Base-by-base conservation (phyloP, 2,329 filamentous ascomycete genomes). In the Fonsecaea erecta region DNA sequence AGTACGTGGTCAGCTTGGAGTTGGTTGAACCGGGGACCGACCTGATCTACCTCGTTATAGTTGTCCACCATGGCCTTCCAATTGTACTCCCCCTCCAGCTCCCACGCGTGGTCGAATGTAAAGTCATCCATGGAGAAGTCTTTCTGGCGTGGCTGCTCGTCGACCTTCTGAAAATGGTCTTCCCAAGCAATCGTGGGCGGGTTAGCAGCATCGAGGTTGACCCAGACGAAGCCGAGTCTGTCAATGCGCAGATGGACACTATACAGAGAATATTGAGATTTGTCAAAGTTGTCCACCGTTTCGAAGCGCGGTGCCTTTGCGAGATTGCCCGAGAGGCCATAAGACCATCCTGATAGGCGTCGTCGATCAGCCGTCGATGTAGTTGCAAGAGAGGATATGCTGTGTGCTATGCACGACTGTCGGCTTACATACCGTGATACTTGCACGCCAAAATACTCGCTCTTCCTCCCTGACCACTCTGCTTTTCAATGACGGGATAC, bases 11-110 rank as follows among this genome's bases (percentile, higher is more conserved):
- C 40, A 14, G 26, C 35, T 24, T 16, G 12, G 8, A 12, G 3
- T n/a, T 8, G 18, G 14, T 43, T 34, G 2, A 28, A 3, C 2
- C 9, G 12, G 48, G n/a, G 3, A 1, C 4, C n/a, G 32, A 3
- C 18, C 3, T 24, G n/a, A n/a, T n/a, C n/a, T 28, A 61, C 59
- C 68, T 76, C 86, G 73, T 89, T 89, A 78, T 87, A 89, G 77
- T 88, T 88, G 72, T 88, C 86, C 14, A 82, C 82, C 34, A 86
- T 74, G 26, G 84, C 82, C 76, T 87, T 87, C 85, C 85, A 87
- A 77, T 87, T 87, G 73, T 82, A 85, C 34, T 82, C 79, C 0
- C 82, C 82, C 55, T 85, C 81, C 80, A 85, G 82, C 69, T 85
- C 80, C 83, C 84, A 87, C 34, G 75, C 75, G 72, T 87, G 84